phyloP scores from a whole-genome alignment of 257 asterid species.

The Parsonsia alboflavescens region DNA sequence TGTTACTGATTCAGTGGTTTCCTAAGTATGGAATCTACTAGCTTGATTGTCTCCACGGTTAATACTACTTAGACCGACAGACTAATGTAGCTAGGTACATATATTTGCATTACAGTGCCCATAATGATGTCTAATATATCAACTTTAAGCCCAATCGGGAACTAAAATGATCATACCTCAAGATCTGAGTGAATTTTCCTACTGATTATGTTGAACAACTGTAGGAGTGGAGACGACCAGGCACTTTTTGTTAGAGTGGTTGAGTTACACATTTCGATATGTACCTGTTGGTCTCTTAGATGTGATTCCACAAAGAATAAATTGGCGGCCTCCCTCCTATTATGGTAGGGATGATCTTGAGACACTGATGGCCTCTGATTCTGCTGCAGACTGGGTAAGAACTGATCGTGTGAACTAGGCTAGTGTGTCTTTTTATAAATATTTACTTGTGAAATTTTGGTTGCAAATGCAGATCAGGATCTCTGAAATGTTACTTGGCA shows the following conservation, averaged over 20 bases:
- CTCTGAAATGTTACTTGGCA: slow-evolving; percentile 88
- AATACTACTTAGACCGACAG: too few species aligned
- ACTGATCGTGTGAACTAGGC: neutral
- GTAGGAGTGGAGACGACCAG: slow-evolving; percentile 93
- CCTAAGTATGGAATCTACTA: neutral
- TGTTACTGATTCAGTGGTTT: neutral
- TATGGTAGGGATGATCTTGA: slow-evolving; percentile 90
- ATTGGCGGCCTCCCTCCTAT: slow-evolving; percentile 90
- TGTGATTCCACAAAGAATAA: slow-evolving; percentile 65
- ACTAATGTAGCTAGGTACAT: neutral
- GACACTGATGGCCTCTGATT: slow-evolving; percentile 92
- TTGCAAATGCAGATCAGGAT: slow-evolving; percentile 62
- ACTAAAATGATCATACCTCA: neutral
- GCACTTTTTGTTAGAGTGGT: slow-evolving; percentile 93
- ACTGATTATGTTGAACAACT: neutral
- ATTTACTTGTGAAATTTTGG: neutral
- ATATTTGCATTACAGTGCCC: neutral
- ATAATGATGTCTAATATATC: neutral
- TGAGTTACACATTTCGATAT: slow-evolving; percentile 75
- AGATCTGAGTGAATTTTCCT: neutral
- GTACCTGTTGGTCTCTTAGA: slow-evolving; percentile 89
- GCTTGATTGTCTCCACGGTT: too few species aligned
- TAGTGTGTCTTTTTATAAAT: too few species aligned
- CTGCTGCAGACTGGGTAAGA: slow-evolving; percentile 97
- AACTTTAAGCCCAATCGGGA: neutral